A percentile compares a stretch with the other conserved stretches of the same genome.
phyloP scores from a whole-genome alignment of 495 filamentous ascomycete genomes.

The Aspergillus panamensis region DNA sequence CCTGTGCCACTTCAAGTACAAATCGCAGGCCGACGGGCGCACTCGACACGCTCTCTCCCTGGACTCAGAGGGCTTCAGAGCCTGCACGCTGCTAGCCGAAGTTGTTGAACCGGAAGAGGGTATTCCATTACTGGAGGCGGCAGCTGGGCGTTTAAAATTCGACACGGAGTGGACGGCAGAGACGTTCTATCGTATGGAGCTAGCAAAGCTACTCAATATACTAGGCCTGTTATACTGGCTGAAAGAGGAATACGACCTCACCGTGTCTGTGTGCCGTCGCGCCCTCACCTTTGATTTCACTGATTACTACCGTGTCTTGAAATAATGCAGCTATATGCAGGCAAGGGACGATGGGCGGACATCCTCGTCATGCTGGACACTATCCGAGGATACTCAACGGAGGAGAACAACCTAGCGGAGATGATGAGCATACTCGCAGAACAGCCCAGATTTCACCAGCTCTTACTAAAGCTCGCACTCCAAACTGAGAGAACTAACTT shows the following conservation, averaged over 20 bases:
- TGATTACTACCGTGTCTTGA: neutral
- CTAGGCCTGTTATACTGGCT: conserved; percentile 6
- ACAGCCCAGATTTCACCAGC: neutral
- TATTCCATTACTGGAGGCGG: neutral
- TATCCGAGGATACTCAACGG: conserved; percentile 3
- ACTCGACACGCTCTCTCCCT: neutral
- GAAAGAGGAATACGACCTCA: neutral
- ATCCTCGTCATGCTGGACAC: neutral
- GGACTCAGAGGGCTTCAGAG: neutral
- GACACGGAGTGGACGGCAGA: conserved; percentile 23
- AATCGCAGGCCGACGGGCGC: neutral
- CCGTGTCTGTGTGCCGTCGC: neutral
- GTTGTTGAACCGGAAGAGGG: neutral
- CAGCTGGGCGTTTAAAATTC: conserved; percentile 6
- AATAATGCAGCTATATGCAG: neutral
- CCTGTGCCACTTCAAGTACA: neutral
- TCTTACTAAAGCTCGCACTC: neutral
- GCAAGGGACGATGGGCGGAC: neutral
- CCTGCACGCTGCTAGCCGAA: neutral
- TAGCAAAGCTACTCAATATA: conserved; percentile 16
- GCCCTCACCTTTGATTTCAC: conserved; percentile 5
- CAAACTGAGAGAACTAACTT: neutral
- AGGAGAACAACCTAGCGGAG: neutral
- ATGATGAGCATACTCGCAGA: neutral
- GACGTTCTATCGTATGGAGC: conserved; percentile 19